Conservation (phyloP, 495 filamentous ascomycete genomes). For the Geoglossum glabrum region DNA sequence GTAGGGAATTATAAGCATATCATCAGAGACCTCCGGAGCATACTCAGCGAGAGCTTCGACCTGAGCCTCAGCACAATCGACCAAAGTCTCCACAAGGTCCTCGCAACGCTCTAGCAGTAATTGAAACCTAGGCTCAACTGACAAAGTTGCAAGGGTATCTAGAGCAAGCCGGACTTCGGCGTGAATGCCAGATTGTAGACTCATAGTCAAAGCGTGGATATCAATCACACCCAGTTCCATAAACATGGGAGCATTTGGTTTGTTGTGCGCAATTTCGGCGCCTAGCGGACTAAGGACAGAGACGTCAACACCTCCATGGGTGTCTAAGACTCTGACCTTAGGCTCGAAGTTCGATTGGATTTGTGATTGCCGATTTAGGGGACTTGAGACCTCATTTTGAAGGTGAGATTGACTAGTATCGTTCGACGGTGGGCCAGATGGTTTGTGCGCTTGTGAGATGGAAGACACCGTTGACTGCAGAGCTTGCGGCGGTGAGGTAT, state of each 20-base stretch:
- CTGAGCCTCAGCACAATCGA: constrained; percentile 83
- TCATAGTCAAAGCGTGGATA: constrained; percentile 76
- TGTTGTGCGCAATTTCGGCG: constrained; percentile 37
- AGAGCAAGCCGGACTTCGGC: constrained; percentile 73
- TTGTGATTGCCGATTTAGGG: not conserved
- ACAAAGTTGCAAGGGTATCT: constrained; percentile 59
- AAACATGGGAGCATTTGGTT: constrained; percentile 53
- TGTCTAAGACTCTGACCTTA: constrained; percentile 35
- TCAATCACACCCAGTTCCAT: constrained; percentile 72
- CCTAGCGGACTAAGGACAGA: constrained; percentile 40
- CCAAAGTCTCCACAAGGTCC: constrained; percentile 66
- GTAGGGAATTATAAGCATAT: constrained; percentile 59
- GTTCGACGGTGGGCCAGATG: not conserved
- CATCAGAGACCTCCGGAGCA: constrained; percentile 65
- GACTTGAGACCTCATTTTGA: not conserved
- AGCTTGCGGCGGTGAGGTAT: not conserved
- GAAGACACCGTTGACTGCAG: not conserved
- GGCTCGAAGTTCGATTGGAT: constrained; percentile 27
- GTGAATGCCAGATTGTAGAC: constrained; percentile 79
- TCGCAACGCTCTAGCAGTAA: constrained; percentile 59
- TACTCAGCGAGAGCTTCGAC: constrained; percentile 59
- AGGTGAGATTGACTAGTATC: not conserved
- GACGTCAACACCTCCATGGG: constrained; percentile 45
- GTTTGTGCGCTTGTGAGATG: not conserved
- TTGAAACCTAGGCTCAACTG: constrained; percentile 37